Conservation (phyloP, 1,284 basidiomycete genomes). For the Pseudozyma flocculosa region DNA sequence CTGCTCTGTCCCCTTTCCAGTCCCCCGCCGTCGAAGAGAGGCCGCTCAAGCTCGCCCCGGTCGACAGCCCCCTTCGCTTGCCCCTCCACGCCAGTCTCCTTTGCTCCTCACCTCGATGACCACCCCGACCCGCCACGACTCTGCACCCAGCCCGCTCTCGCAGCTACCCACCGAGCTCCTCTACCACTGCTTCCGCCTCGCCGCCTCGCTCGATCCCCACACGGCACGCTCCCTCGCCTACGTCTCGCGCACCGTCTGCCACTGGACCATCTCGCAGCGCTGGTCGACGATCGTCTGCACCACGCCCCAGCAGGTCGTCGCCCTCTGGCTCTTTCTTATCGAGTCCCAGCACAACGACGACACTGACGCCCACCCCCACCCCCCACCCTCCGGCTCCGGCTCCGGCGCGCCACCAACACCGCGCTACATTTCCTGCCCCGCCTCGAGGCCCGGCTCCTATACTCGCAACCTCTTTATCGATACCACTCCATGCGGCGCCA, state of each 20-base stretch:
- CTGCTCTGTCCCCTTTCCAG: too few relatives aligned
- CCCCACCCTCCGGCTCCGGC: conserved; percentile 3
- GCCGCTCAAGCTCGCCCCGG: too few relatives aligned
- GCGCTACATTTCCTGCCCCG: conserved; percentile 10
- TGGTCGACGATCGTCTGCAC: conserved; percentile 34
- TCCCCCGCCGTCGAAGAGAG: too few relatives aligned
- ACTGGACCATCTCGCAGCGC: conserved; percentile 22
- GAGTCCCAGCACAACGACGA: not conserved
- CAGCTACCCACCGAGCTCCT: conserved; percentile 22
- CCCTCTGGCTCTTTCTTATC: conserved; percentile 7
- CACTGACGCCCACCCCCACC: too few relatives aligned
- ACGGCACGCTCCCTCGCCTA: conserved; percentile 32
- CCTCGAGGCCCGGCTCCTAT: conserved; percentile 5
- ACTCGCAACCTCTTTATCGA: conserved; percentile 35
- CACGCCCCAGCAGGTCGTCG: conserved; percentile 1
- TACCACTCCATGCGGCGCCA: conserved; percentile 2
- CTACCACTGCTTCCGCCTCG: conserved; percentile 24
- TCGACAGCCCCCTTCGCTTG: too few relatives aligned
- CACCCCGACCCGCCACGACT: too few relatives aligned
- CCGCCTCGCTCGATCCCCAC: conserved; percentile 17
- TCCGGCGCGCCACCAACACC: not conserved
- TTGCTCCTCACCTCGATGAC: too few relatives aligned
- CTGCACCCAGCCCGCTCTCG: not conserved
- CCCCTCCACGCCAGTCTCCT: too few relatives aligned
- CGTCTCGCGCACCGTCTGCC: conserved; percentile 34